These are phyloP conservation scores for Parietichytrium sp. DNA, from an alignment of 108 stramenopile genomes.

Conservation along the genomic window DNA sequence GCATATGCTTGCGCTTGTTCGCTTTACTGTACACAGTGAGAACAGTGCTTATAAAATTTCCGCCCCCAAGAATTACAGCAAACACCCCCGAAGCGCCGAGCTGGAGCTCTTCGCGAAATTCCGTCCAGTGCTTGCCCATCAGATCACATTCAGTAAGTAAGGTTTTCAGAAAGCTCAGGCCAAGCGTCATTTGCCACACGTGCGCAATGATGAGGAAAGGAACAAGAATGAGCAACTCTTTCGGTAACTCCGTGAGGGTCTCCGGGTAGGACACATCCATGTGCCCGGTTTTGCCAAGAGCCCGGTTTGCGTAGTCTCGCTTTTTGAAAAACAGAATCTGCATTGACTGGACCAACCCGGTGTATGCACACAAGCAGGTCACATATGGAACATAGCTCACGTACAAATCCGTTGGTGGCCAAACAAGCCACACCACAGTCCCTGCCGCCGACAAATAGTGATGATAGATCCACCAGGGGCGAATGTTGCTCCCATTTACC, in stretches of 20 bases:
- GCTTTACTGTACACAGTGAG: slow-evolving; percentile 38
- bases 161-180: not conserved
- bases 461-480: slow-evolving; percentile 43
- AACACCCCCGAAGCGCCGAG: not conserved
- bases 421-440: slow-evolving; percentile 40
- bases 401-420: slow-evolving; percentile 34
- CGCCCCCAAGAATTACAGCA: not conserved
- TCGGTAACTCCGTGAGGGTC: not conserved
- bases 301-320: slow-evolving; percentile 20
- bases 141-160: not conserved
- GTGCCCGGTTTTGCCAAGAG: slow-evolving; percentile 8
- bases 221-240: slow-evolving; percentile 29
- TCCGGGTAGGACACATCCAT: slow-evolving; percentile 39
- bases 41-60: slow-evolving; percentile 24
- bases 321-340: slow-evolving; percentile 5
- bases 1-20: too few relatives aligned
- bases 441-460: slow-evolving; percentile 41
- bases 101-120: slow-evolving; percentile 42
- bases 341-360: slow-evolving; percentile 33
- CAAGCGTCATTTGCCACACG: not conserved
- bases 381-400: not conserved
- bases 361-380: slow-evolving; percentile 6
- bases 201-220: slow-evolving; percentile 15
- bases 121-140: slow-evolving; percentile 34
- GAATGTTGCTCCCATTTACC: slow-evolving; percentile 39